Conservation (phyloP, 192 early-diverging fungal species). For the Umbelopsis isabellina region DNA sequence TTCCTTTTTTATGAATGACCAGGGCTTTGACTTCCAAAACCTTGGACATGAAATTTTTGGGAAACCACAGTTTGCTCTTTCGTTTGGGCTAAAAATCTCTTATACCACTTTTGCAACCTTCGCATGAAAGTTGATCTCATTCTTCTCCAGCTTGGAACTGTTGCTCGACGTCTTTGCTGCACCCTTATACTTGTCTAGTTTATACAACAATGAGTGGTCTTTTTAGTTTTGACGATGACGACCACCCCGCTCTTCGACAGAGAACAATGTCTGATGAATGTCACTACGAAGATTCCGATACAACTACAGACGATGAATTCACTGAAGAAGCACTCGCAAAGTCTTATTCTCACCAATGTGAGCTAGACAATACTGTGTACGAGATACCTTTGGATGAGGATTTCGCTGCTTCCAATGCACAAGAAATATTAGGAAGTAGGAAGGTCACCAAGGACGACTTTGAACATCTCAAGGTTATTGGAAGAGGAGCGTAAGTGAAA, state of each 20-base stretch:
- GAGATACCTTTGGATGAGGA: conserved; percentile 45
- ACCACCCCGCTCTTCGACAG: conserved; percentile 5
- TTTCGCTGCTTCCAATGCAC: conserved; percentile 29
- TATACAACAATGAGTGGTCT: background rate
- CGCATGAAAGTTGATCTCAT: conserved; percentile 20
- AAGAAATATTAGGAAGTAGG: conserved; percentile 6
- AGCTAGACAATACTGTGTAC: conserved; percentile 17
- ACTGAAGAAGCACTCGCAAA: conserved; percentile 1
- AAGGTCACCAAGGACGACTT: conserved; percentile 52
- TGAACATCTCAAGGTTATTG: conserved; percentile 50
- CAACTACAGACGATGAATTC: background rate
- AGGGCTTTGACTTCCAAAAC: too few species aligned
- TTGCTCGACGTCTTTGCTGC: conserved; percentile 19
- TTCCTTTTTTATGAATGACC: too few species aligned
- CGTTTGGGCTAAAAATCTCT: background rate
- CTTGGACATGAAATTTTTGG: too few species aligned
- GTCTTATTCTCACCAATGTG: conserved; percentile 1
- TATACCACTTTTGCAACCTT: conserved; percentile 10
- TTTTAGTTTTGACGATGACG: conserved; percentile 18
- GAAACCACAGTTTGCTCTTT: too few species aligned
- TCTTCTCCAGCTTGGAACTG: conserved; percentile 17
- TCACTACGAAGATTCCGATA: background rate
- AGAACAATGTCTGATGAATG: background rate
- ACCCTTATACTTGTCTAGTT: background rate
- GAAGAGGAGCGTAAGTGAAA: conserved; percentile 56